Conservation (phyloP, 345 rosid species). For the Citrus australasica region DNA sequence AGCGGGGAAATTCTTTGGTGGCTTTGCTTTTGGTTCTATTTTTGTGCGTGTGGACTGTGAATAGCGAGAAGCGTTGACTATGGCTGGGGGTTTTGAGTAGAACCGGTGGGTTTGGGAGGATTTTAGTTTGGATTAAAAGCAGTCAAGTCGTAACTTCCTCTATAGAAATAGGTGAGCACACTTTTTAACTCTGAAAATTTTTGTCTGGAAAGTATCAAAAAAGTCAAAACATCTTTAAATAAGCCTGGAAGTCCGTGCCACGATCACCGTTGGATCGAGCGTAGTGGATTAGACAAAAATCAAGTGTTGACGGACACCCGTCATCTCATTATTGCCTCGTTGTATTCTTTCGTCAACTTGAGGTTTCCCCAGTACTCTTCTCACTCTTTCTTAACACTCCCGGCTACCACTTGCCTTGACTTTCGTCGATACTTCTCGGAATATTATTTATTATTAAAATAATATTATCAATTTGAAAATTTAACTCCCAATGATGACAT, state of each 20-base stretch:
- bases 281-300: neutral
- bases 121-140: neutral
- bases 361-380: conserved; percentile 13
- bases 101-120: neutral
- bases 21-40: neutral
- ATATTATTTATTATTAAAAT: no score
- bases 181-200: no score
- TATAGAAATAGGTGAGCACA: no score
- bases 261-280: conserved; percentile 49
- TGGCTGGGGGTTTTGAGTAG: conserved; percentile 8
- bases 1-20: neutral
- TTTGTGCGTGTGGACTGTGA: neutral
- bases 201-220: neutral
- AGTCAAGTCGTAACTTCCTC: no score
- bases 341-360: conserved; percentile 24
- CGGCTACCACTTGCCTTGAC: conserved; percentile 14
- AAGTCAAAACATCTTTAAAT: conserved; percentile 43
- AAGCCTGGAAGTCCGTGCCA: conserved; percentile 34
- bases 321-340: neutral
- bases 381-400: neutral
- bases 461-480: no score
- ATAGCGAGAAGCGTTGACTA: conserved; percentile 40
- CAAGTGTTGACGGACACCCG: conserved; percentile 33
- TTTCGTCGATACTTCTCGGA: neutral
- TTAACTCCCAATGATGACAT: neutral